Evolutionary conservation across 352 stramenopile species (phyloP), one percentile per base, ranked within the genome.

Genomic region (Globisporangium apiculatum): DNA sequence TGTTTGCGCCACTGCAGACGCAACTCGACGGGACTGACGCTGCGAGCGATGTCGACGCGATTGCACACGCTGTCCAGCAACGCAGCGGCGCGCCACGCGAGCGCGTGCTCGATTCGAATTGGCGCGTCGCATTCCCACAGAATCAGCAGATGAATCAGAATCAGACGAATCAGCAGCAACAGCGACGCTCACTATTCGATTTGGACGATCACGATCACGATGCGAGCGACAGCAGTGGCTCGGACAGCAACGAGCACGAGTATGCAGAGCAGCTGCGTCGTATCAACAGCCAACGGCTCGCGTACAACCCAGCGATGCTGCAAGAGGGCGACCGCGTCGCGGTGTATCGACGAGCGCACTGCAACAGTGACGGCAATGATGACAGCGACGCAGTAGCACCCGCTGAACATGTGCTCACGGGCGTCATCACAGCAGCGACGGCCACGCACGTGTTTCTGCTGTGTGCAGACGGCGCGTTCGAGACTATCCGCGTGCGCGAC

Each of bases 311-410:
- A 12, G 55, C 48, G 18, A 71, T 83, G 67, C 61, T 88, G 43
- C 70, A 79, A 45, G 79, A 87, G 58, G 79, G 79, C n/a, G 74
- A 87, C 31, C 53, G 76, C 17, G 62, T 89, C 3, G 62, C 73
- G 5, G 74, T 89, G 43, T 79, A 72, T 38, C 45, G 48, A 31
- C 10, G 18, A 41, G 48, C 11, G 15, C 10, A 35, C 40, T 40
- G 18, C 43, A 46, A 15, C 37, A 8, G 7, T 37, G 48, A 57
- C 31, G 48, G 18, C 5, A 43, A 49, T 8, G 60, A 66, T 40
- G 65, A 52, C 51, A 17, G 42, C 10, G 42, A 54, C 18, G 46
- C 54, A 38, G 60, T 42, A 24, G 9, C 36, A 42, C 8, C n/a
- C 7, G 24, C 31, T 38, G 18, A 24, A 61, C 59, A 65, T 17